Evolutionary conservation across 2,329 filamentous ascomycete species (phyloP), one percentile per base, ranked within the genome.

Genomic region (Colletotrichum sp.): DNA sequence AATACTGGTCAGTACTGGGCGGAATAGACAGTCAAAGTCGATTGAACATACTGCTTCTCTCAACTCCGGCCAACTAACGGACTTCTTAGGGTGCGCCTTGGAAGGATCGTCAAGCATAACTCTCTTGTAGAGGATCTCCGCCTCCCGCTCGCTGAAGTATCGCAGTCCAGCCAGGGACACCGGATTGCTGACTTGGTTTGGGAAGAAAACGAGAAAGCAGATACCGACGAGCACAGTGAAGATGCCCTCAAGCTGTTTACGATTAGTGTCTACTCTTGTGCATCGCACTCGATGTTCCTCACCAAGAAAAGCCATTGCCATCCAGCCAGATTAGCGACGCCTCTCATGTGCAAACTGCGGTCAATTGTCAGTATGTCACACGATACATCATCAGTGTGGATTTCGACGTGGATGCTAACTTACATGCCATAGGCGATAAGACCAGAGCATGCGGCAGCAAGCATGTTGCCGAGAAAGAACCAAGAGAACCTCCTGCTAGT

Each of bases 401-500:
- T 22, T 1, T 8, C 22, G 5, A 12, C 16, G 16, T 9, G 8
- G 18, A 13, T 26, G 5, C 32, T 4, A n/a, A 66, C 77, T 72
- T 32, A 78, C 77, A 87, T 85, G 10, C 84, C 87, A 55, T 86
- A 88, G 3, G 86, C 86, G 22, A 88, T 81, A 1, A 88, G 81
- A 3, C 86, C 85, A 0, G 83, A 83, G 10, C 82, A 83, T 1
- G 85, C 87, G 26, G 82, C 81, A 1, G 86, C 86, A 16, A 84
- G 78, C 75, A 86, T 84, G 64, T 87, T 89, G 3, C 87, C 87
- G 22, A 89, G 82, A 69, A 88, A 88, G 78, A 85, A 89, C 71
- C 81, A 82, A 13, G 86, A 84, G 68, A 89, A 87, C 3, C 87
- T 81, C 78, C 87, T 88, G 65, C 85, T 86, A 0, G 85, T 88